Evolutionary conservation across 192 early-diverging fungal genomes (phyloP), one percentile per base, ranked within the genome.

Genomic region (Backusella psychrophila): DNA sequence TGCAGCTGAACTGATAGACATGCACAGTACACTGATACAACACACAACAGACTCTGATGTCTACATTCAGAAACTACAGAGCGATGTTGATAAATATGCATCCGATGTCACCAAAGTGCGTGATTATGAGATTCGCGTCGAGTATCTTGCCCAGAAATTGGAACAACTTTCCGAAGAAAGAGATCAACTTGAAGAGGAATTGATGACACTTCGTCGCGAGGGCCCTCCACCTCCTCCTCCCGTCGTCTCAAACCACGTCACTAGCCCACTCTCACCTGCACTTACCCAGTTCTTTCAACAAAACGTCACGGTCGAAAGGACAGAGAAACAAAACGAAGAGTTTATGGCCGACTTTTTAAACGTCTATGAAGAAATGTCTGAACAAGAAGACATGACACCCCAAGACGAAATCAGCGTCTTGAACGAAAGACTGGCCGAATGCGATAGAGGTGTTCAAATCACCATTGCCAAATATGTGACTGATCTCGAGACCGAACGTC

Each of bases 51-150:
- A 26, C 1, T 63, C 56, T 3, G 56, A 63, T 29, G 8, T 4
- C 12, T 63, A 63, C 19, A 79, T 79, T 19, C 14, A 68, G 23
- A 59, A 75, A 65, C 26, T 79, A 35, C 36, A 79, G 70, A 1
- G 12, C 21, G 73, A 79, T 39, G 67, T 79, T 0, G 78, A 79
- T 19, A 69, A 36, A 15, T 75, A 42, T 44, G 33, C 66, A 23
- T 72, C 67, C 1, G 73, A 79, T 42, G 34, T 46, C 0, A 79
- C 78, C 1, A 79, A 79, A 33, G 73, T 69, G 23, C 31, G 78
- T 31, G 78, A 79, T 34, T 75, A 74, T 41, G 78, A 79, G 46
- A 79, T 79, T 15, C 65, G 78, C 19, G 78, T 79, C 14, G 78
- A 79, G 56, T 79, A 79, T 44, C 38, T 79, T 0, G 73, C 78